Conservation (phyloP, 2,329 filamentous ascomycete species). For the Dactylellina parvicollis region DNA sequence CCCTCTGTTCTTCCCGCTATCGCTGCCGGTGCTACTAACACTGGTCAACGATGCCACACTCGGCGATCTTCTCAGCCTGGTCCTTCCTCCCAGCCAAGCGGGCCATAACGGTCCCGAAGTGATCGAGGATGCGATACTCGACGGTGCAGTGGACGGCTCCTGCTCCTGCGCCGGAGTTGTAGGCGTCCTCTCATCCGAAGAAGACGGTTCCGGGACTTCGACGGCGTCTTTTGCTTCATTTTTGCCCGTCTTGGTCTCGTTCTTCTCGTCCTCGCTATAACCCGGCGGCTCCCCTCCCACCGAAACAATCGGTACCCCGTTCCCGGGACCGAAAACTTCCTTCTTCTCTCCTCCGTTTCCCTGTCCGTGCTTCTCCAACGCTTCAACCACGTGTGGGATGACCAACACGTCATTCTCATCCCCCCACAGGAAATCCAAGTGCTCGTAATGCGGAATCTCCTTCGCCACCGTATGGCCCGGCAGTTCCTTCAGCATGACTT, state of each 20-base stretch:
- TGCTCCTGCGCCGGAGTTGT: neutral
- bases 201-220: neutral
- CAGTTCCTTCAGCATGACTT: conserved; percentile 88
- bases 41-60: conserved; percentile 45
- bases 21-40: conserved; percentile 37
- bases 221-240: neutral
- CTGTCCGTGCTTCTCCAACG: conserved; percentile 75
- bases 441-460: conserved; percentile 91
- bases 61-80: conserved; percentile 26
- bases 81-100: conserved; percentile 39
- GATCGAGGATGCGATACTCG: conserved; percentile 34
- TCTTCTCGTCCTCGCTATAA: conserved; percentile 51
- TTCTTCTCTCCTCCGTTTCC: conserved; percentile 8
- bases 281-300: conserved; percentile 34
- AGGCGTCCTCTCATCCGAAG: neutral
- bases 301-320: neutral
- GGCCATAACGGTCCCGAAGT: conserved; percentile 42
- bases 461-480: conserved; percentile 80
- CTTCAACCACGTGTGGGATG: conserved; percentile 90
- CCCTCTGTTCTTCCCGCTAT: conserved; percentile 24
- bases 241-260: conserved; percentile 3
- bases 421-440: conserved; percentile 96
- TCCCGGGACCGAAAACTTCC: neutral
- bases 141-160: conserved; percentile 30
- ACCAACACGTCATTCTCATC: conserved; percentile 83